phyloP scores from a whole-genome alignment of 129 eudicot genomes.

The Flaveria bidentis region DNA sequence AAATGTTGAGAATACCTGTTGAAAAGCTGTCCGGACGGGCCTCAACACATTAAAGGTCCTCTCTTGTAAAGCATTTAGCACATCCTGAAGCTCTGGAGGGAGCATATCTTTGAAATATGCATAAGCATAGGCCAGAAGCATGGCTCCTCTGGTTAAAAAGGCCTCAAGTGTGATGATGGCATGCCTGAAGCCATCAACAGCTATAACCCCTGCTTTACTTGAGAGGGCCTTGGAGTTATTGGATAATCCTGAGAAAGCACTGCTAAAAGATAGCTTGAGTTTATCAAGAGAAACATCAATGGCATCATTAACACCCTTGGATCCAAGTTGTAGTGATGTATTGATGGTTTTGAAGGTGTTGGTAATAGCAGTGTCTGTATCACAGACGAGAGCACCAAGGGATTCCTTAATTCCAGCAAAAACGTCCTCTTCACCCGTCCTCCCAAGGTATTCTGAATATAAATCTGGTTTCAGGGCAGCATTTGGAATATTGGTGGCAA shows the following conservation, averaged over 20 bases:
- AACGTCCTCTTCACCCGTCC: constrained; percentile 37
- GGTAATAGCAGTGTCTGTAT: constrained; percentile 53
- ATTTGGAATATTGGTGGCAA: not conserved
- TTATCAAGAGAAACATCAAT: constrained; percentile 41
- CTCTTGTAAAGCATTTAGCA: constrained; percentile 55
- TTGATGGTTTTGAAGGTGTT: constrained; percentile 42
- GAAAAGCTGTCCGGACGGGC: constrained; percentile 60
- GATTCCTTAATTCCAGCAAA: constrained; percentile 42
- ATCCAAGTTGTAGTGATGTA: constrained; percentile 37
- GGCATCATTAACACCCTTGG: constrained; percentile 54
- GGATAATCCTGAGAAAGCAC: constrained; percentile 47
- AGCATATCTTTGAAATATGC: constrained; percentile 58
- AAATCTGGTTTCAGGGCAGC: constrained; percentile 31
- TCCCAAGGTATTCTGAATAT: constrained; percentile 43
- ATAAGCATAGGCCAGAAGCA: constrained; percentile 57
- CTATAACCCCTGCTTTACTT: constrained; percentile 48
- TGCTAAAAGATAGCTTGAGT: constrained; percentile 49
- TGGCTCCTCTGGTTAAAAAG: constrained; percentile 41
- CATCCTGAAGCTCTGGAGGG: constrained; percentile 62
- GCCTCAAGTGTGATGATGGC: constrained; percentile 52
- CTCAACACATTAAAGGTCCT: constrained; percentile 29
- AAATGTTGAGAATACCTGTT: constrained; percentile 51
- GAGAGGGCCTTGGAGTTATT: constrained; percentile 51
- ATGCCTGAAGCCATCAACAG: constrained; percentile 63
- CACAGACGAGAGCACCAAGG: constrained; percentile 42